Conservation (phyloP, 139 green algal genomes). For the Haematococcus lacustris region DNA sequence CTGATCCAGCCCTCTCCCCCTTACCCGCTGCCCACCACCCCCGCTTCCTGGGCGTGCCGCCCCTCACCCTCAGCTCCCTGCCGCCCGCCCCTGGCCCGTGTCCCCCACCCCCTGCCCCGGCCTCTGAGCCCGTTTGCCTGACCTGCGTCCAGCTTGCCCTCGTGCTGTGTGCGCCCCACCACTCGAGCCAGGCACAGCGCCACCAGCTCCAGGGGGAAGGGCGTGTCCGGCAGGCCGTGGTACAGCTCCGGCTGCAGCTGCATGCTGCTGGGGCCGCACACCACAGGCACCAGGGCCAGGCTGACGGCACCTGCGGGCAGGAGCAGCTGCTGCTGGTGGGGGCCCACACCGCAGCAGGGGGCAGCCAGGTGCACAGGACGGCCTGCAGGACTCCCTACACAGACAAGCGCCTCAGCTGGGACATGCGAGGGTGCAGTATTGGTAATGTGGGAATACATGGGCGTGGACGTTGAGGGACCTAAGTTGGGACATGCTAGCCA, state of each 20-base stretch:
- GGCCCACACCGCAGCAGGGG: too few species aligned
- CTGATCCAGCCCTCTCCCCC: too few species aligned
- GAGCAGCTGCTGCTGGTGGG: too few species aligned
- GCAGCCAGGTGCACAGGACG: neutral
- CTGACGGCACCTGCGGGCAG: constrained; percentile 7
- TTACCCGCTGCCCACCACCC: too few species aligned
- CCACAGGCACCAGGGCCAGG: constrained; percentile 17
- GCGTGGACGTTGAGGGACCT: neutral
- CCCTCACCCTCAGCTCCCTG: too few species aligned
- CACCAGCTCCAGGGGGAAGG: constrained; percentile 40
- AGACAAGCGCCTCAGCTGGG: neutral
- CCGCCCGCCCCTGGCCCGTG: too few species aligned
- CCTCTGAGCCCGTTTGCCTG: too few species aligned
- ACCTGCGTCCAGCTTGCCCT: constrained; percentile 14
- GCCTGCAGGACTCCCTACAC: neutral
- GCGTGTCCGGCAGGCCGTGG: constrained; percentile 22
- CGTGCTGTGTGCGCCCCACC: constrained; percentile 22
- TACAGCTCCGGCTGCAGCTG: constrained; percentile 18
- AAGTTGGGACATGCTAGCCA: neutral
- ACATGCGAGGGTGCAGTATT: neutral
- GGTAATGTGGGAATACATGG: neutral
- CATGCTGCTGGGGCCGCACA: neutral
- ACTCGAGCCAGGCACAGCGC: constrained; percentile 44
- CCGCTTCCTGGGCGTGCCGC: too few species aligned
- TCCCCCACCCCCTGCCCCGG: too few species aligned